phyloP scores from a whole-genome alignment of 768 basidiomycete species.

The Pleurotus cornucopiae region DNA sequence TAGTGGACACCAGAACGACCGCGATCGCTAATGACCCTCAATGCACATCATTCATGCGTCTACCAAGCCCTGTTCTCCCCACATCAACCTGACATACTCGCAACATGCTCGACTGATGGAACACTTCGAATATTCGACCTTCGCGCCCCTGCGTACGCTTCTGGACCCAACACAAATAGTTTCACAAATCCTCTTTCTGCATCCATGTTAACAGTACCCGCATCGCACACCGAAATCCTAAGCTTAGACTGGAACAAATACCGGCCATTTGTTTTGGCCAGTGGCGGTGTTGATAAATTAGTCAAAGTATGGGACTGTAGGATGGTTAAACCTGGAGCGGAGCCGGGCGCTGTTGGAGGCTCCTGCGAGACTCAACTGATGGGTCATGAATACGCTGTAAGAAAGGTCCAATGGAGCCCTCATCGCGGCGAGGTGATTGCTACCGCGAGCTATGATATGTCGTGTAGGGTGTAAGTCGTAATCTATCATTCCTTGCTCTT shows the following conservation, averaged over 20 bases:
- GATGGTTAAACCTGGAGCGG: slow-evolving; percentile 62
- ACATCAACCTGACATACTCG: slow-evolving; percentile 77
- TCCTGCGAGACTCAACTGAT: slow-evolving; percentile 64
- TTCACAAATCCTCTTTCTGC: slow-evolving; percentile 69
- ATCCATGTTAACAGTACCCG: slow-evolving; percentile 73
- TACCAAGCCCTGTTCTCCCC: slow-evolving; percentile 93
- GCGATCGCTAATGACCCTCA: slow-evolving; percentile 74
- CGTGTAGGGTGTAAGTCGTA: slow-evolving; percentile 74
- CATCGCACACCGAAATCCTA: slow-evolving; percentile 74
- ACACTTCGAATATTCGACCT: slow-evolving; percentile 81
- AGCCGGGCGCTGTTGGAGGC: slow-evolving; percentile 54
- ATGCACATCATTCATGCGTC: slow-evolving; percentile 81
- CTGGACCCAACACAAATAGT: slow-evolving; percentile 44
- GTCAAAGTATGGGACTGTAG: slow-evolving; percentile 85
- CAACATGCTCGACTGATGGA: slow-evolving; percentile 85
- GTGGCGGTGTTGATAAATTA: slow-evolving; percentile 72
- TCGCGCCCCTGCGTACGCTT: slow-evolving; percentile 56
- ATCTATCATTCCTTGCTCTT: slow-evolving; percentile 8
- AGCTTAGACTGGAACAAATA: slow-evolving; percentile 94
- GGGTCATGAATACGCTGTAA: slow-evolving; percentile 88
- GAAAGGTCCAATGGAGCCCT: slow-evolving; percentile 88
- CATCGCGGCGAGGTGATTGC: slow-evolving; percentile 69
- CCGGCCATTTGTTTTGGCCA: slow-evolving; percentile 70
- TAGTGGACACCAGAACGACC: slow-evolving; percentile 88
- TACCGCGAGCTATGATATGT: slow-evolving; percentile 89